Percentiles rank a stretch among this genome's conserved stretches.
Conservation (phyloP, 2,329 filamentous ascomycete genomes). For the Fonsecaea pugnacius region DNA sequence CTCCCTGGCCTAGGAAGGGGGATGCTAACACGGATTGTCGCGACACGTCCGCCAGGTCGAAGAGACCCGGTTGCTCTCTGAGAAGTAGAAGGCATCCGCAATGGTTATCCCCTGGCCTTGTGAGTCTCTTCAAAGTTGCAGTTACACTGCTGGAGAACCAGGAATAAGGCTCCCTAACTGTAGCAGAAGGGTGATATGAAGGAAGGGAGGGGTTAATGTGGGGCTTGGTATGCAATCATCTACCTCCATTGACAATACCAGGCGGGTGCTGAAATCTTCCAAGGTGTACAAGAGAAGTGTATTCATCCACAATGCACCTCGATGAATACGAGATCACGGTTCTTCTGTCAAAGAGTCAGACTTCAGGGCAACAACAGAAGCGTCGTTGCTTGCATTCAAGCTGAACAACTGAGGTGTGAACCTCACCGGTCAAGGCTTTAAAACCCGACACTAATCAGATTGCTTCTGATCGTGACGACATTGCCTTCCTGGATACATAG, state of each 20-base stretch:
- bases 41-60: neutral
- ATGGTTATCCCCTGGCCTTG: neutral
- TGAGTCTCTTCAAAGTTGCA: neutral
- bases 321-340: neutral
- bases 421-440: neutral
- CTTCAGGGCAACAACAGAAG: neutral
- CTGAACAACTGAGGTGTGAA: neutral
- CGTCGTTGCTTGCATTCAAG: neutral
- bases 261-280: neutral
- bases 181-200: neutral
- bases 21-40: neutral
- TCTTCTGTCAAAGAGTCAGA: neutral
- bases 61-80: neutral
- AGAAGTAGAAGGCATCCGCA: neutral
- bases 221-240: neutral
- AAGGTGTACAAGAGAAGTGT: neutral
- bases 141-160: neutral
- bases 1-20: neutral
- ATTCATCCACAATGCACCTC: neutral
- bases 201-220: neutral
- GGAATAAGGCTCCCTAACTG: neutral
- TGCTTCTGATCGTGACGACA: slow-evolving; percentile 15
- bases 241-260: neutral
- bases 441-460: neutral
- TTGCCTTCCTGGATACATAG: slow-evolving; percentile 21